Evolutionary conservation across 2,329 filamentous ascomycete genomes (phyloP).

Genomic region (Exserohilum turcica): DNA sequence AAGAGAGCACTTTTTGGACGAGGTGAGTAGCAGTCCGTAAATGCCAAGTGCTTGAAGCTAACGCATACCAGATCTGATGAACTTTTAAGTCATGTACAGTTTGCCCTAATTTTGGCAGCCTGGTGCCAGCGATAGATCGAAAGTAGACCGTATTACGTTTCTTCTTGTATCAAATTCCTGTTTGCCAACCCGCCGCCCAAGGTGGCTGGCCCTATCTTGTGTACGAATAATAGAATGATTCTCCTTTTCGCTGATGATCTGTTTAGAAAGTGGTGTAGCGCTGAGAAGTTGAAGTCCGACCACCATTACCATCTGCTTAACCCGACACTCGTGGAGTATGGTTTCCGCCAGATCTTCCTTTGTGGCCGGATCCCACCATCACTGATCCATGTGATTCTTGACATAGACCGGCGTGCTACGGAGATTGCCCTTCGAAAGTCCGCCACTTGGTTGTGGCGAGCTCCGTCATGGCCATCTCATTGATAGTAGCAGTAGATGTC

Average conservation of each 20-base stretch:
- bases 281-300: too few species aligned
- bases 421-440: too few species aligned
- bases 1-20: slow-evolving; percentile 94
- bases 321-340: too few species aligned
- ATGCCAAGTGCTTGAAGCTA: background rate
- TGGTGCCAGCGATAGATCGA: background rate
- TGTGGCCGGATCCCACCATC: too few species aligned
- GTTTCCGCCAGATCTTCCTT: too few species aligned
- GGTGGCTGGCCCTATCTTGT: background rate
- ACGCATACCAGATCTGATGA: slow-evolving; percentile 26
- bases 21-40: slow-evolving; percentile 63
- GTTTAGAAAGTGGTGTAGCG: too few species aligned
- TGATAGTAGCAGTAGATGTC: background rate
- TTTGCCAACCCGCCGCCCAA: background rate
- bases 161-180: background rate
- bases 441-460: too few species aligned
- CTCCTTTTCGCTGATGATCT: background rate
- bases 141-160: background rate
- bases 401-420: too few species aligned
- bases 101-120: background rate
- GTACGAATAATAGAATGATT: background rate
- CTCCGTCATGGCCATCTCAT: too few species aligned
- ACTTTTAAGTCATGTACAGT: slow-evolving; percentile 18
- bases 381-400: too few species aligned
- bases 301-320: too few species aligned